Conservation (phyloP, 2,329 filamentous ascomycete species). For the Penicillium hordei region DNA sequence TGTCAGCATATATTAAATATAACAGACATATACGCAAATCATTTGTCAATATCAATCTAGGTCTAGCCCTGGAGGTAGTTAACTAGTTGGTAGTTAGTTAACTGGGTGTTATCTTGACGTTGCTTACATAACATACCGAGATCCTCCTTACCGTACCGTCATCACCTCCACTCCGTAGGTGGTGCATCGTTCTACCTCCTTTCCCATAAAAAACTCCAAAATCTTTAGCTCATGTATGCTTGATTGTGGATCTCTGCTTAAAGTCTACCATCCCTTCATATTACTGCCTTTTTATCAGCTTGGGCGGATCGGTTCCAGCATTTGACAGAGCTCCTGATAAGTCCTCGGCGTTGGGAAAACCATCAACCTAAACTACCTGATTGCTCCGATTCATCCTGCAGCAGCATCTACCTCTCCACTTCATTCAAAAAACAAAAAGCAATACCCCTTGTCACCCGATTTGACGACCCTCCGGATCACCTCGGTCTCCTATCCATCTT, state of each 20-base stretch:
- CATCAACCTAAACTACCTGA: slow-evolving; percentile 5
- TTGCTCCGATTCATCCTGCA: slow-evolving; percentile 1
- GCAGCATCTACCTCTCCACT: neutral
- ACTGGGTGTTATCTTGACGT: neutral
- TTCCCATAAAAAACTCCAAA: slow-evolving; percentile 5
- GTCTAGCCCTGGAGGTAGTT: too few species aligned
- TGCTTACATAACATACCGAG: slow-evolving; percentile 5
- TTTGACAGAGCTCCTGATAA: slow-evolving; percentile 4
- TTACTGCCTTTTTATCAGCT: neutral
- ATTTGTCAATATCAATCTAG: too few species aligned
- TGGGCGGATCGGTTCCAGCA: neutral
- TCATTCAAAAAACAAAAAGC: neutral
- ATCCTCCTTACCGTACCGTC: slow-evolving; percentile 20
- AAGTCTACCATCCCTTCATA: neutral
- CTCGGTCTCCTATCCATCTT: neutral
- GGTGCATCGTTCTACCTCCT: slow-evolving; percentile 4
- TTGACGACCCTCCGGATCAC: neutral
- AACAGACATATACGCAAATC: too few species aligned
- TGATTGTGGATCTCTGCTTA: slow-evolving; percentile 2
- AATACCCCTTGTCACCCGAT: neutral
- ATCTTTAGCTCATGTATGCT: neutral
- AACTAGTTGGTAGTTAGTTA: neutral
- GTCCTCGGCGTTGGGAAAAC: neutral
- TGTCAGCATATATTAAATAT: neutral
- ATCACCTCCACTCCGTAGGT: slow-evolving; percentile 13